A percentile compares a stretch with the other conserved stretches of the same genome.
These are phyloP conservation scores for Pachyrhizus erosus DNA, from an alignment of 306 rosid genomes.

Conservation along the genomic window DNA sequence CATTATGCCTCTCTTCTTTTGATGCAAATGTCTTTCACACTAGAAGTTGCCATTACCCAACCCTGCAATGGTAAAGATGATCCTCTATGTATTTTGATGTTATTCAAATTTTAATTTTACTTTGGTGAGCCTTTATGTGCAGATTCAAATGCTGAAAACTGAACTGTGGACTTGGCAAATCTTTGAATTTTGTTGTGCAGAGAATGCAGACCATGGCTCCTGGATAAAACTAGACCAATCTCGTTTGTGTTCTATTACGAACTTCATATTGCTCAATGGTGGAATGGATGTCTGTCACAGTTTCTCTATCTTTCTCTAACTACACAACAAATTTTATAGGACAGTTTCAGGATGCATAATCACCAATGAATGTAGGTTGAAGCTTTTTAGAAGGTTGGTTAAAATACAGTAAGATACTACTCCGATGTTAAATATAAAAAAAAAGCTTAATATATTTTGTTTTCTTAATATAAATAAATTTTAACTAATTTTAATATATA, in stretches of 20 bases:
- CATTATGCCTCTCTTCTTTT: neutral
- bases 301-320: too few relatives aligned
- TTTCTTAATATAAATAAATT: too few relatives aligned
- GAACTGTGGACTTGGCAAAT: constrained; percentile 5
- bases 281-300: neutral
- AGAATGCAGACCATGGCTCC: neutral
- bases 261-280: constrained; percentile 6
- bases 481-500: too few relatives aligned
- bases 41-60: neutral
- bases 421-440: too few relatives aligned
- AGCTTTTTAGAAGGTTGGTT: too few relatives aligned
- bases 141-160: neutral
- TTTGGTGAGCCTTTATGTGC: neutral
- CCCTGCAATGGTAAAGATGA: neutral
- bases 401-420: too few relatives aligned
- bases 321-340: too few relatives aligned
- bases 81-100: neutral
- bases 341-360: too few relatives aligned
- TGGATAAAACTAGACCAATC: constrained; percentile 11
- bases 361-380: too few relatives aligned
- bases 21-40: neutral
- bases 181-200: neutral
- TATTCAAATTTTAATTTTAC: constrained; percentile 16
- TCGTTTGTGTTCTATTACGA: neutral
- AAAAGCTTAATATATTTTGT: too few relatives aligned